A percentile compares a stretch with the other conserved stretches of the same genome.
Conservation (phyloP, 441 rosid species). For the Pelargonium citronellum region DNA sequence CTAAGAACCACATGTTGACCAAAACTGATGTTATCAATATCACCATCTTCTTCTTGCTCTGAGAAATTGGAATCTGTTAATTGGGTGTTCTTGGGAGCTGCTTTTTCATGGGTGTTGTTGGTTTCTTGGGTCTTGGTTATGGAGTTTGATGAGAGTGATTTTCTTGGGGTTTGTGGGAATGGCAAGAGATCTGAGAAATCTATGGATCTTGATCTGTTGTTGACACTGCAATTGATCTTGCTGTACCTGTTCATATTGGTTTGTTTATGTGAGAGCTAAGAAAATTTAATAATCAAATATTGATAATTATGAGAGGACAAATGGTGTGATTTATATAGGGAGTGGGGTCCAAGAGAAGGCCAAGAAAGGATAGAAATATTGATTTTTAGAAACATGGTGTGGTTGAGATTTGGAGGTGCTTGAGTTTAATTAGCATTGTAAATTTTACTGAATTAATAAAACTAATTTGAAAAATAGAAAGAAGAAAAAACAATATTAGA, state of each 20-base stretch:
- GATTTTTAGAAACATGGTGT: no score
- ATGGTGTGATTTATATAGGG: no score
- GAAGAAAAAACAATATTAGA: no score
- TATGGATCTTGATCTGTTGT: constrained; percentile 34
- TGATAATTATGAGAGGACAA: no score
- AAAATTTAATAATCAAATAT: no score
- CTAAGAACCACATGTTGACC: constrained; percentile 28
- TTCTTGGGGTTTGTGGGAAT: constrained; percentile 20
- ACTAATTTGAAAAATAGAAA: no score
- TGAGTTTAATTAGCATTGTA: no score
- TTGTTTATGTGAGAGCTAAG: neutral
- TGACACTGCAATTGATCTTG: constrained; percentile 37
- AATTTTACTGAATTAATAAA: no score
- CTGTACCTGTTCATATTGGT: constrained; percentile 50
- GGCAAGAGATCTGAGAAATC: constrained; percentile 35
- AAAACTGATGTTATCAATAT: constrained; percentile 17
- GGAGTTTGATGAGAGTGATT: neutral
- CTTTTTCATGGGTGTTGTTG: constrained; percentile 6
- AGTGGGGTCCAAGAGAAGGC: no score
- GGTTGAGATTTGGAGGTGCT: no score
- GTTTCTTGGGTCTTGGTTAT: constrained; percentile 9
- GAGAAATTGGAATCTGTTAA: constrained; percentile 18
- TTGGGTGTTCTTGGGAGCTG: constrained; percentile 10
- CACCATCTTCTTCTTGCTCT: constrained; percentile 24
- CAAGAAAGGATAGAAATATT: no score